phyloP scores from a whole-genome alignment of 768 basidiomycete species.

The Botryobasidium botryosum region DNA sequence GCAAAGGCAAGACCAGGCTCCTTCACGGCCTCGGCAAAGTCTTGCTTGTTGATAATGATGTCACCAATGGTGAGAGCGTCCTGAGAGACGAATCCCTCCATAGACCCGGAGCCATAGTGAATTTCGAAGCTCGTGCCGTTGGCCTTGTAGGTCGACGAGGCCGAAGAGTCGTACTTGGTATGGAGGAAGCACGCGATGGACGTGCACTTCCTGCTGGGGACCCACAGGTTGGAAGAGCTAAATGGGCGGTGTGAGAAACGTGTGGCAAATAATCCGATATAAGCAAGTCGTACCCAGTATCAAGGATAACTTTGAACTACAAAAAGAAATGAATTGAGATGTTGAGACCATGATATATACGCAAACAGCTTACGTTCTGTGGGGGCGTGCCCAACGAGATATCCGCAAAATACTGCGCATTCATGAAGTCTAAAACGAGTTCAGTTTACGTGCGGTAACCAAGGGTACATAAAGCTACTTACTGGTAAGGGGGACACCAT shows the following conservation, averaged over 20 bases:
- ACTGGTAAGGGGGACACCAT: constrained; percentile 82
- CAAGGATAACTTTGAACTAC: constrained; percentile 84
- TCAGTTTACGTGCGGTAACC: constrained; percentile 6
- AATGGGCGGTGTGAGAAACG: neutral
- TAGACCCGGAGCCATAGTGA: constrained; percentile 88
- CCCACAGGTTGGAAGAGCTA: constrained; percentile 67
- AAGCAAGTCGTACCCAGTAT: neutral
- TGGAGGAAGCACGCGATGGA: constrained; percentile 93
- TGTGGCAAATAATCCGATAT: neutral
- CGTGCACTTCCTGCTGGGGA: constrained; percentile 63
- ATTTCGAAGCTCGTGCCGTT: constrained; percentile 86
- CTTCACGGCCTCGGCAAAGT: constrained; percentile 90
- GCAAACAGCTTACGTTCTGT: constrained; percentile 40
- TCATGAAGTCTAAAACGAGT: constrained; percentile 66
- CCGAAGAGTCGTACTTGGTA: constrained; percentile 65
- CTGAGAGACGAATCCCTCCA: constrained; percentile 88
- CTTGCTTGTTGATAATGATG: constrained; percentile 49
- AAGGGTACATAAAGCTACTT: constrained; percentile 19
- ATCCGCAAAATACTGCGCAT: constrained; percentile 91
- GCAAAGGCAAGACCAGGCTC: constrained; percentile 97
- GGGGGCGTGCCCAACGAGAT: constrained; percentile 72
- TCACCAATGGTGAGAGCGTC: constrained; percentile 74
- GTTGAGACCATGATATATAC: constrained; percentile 2
- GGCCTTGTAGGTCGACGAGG: constrained; percentile 72
- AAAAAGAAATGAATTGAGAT: constrained; percentile 1